Conservation (phyloP, 805 yeast genomes). For the Wickerhamiella vanderwaltii region DNA sequence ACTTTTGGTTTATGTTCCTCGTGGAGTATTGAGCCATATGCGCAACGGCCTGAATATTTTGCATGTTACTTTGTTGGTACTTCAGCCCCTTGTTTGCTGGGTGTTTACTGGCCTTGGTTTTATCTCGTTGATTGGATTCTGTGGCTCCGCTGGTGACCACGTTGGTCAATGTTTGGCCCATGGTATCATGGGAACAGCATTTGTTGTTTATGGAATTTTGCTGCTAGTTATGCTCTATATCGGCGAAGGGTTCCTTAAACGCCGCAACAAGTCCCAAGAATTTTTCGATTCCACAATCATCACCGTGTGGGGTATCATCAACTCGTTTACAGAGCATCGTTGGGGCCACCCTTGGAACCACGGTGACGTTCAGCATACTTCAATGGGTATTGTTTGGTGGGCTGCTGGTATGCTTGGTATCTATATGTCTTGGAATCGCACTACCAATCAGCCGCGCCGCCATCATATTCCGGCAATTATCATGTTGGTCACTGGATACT, state of each 20-base stretch:
- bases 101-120: constrained; percentile 71
- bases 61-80: constrained; percentile 26
- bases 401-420: constrained; percentile 82
- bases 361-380: constrained; percentile 90
- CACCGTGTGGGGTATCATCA: constrained; percentile 83
- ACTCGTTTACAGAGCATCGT: constrained; percentile 91
- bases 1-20: constrained; percentile 29
- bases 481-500: constrained; percentile 80
- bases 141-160: constrained; percentile 50
- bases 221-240: constrained; percentile 52
- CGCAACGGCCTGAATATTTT: constrained; percentile 23
- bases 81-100: constrained; percentile 48
- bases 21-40: constrained; percentile 28
- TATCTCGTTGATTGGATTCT: constrained; percentile 75
- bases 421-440: constrained; percentile 53
- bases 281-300: constrained; percentile 70
- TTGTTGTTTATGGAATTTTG: constrained; percentile 66
- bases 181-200: constrained; percentile 91
- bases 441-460: constrained; percentile 36
- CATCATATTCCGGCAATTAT: constrained; percentile 71
- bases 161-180: constrained; percentile 96
- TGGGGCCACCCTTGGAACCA: constrained; percentile 93
- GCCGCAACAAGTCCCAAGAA: constrained; percentile 54
- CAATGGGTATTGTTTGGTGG: constrained; percentile 97
- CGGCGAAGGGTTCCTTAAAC: constrained; percentile 47